A percentile compares a stretch with the other conserved stretches of the same genome.
Conservation (phyloP, 169 alveolate species). For the Cryptosporidium sp. region DNA sequence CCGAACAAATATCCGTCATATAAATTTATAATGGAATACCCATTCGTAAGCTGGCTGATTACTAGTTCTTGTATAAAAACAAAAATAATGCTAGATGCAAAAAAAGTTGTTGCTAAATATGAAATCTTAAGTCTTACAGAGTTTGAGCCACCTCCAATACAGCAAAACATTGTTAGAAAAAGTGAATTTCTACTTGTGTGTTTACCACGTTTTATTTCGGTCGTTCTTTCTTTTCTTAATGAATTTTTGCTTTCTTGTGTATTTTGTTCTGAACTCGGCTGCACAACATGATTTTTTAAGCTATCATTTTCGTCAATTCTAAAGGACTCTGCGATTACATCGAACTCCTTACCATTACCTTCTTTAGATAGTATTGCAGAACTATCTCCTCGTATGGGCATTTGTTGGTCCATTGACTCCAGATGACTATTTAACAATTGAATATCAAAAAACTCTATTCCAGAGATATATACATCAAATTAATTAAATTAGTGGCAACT, state of each 20-base stretch:
- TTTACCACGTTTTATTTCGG: neutral
- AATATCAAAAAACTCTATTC: neutral
- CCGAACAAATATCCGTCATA: conserved; percentile 38
- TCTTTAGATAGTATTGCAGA: neutral
- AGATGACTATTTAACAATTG: neutral
- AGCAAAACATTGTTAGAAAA: conserved; percentile 40
- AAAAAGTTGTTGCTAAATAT: conserved; percentile 44
- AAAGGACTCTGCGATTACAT: neutral
- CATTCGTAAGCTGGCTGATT: conserved; percentile 57
- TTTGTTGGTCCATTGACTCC: neutral
- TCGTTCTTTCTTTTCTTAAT: neutral
- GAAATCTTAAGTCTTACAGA: conserved; percentile 10
- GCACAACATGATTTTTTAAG: neutral
- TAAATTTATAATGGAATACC: conserved; percentile 10
- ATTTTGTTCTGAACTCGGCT: neutral
- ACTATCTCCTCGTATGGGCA: neutral
- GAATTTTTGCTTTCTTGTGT: neutral
- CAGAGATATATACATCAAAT: conserved; percentile 10
- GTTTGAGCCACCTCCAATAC: conserved; percentile 16
- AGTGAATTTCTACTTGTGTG: conserved; percentile 11
- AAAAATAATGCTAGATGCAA: conserved; percentile 69
- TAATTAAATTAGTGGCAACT: neutral
- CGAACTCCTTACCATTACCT: neutral
- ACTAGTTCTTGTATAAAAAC: conserved; percentile 69
- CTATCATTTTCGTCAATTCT: neutral